Percentiles rank a stretch among this genome's conserved stretches.
Evolutionary conservation across 441 rosid species (phyloP).

Genomic region (Erodium trifolium): DNA sequence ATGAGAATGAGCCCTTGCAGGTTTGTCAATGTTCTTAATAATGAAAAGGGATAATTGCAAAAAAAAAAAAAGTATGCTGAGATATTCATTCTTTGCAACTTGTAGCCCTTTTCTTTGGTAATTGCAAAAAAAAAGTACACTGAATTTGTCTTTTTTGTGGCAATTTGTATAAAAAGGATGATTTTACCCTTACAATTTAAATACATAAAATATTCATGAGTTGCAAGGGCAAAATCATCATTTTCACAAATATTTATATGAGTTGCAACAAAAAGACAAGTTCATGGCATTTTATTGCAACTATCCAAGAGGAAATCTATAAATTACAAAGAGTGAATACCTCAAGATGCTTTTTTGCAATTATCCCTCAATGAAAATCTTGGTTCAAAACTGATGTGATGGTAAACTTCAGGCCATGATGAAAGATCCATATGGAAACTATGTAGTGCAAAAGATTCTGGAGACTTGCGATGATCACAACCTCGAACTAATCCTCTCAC

Average conservation of each 20-base stretch:
- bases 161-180: too few relatives aligned
- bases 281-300: too few relatives aligned
- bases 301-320: background rate
- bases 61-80: background rate
- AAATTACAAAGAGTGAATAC: background rate
- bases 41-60: background rate
- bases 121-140: too few relatives aligned
- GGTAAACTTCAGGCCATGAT: constrained; percentile 68
- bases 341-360: background rate
- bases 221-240: too few relatives aligned
- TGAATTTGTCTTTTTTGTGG: too few relatives aligned
- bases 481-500: constrained; percentile 79
- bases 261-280: too few relatives aligned
- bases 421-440: constrained; percentile 98
- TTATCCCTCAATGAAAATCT: background rate
- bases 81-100: background rate
- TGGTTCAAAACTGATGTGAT: background rate
- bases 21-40: constrained; percentile 27
- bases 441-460: constrained; percentile 89
- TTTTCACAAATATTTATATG: too few relatives aligned
- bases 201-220: too few relatives aligned
- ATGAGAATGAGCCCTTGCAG: constrained; percentile 94
- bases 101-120: background rate
- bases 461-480: constrained; percentile 94
- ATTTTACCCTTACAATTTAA: too few relatives aligned